Percentiles rank a stretch among this genome's conserved stretches.
These are phyloP conservation scores for Paramyrothecium sp. DNA, from an alignment of 2,329 filamentous ascomycete species.

Conservation along the genomic window DNA sequence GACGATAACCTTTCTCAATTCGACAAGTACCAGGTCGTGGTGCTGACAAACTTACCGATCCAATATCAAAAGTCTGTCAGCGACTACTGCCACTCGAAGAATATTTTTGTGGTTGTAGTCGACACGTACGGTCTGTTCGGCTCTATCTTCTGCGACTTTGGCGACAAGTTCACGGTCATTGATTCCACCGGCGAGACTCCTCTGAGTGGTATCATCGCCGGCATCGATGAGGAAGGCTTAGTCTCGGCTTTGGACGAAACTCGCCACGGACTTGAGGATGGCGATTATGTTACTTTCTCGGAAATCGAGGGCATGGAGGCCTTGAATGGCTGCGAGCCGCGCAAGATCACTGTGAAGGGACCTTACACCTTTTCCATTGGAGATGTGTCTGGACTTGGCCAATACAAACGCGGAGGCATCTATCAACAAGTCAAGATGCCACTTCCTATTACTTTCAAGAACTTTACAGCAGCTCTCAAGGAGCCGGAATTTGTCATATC, in stretches of 20 bases:
- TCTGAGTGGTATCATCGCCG: slow-evolving; percentile 83
- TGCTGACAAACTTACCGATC: slow-evolving; percentile 81
- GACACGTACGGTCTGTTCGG: slow-evolving; percentile 95
- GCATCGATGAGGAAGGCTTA: slow-evolving; percentile 83
- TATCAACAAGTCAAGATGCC: slow-evolving; percentile 99
- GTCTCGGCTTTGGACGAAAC: slow-evolving; percentile 95
- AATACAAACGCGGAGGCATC: slow-evolving; percentile 84
- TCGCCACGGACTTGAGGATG: slow-evolving; percentile 91
- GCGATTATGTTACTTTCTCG: slow-evolving; percentile 92
- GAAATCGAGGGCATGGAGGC: slow-evolving; percentile 91
- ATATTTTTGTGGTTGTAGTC: slow-evolving; percentile 83
- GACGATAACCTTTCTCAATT: slow-evolving; percentile 76
- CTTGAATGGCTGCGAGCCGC: slow-evolving; percentile 78
- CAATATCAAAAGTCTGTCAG: slow-evolving; percentile 79
- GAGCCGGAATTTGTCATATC: slow-evolving; percentile 88
- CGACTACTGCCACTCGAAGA: slow-evolving; percentile 92
- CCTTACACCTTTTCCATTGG: slow-evolving; percentile 98
- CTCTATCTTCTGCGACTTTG: slow-evolving; percentile 95
- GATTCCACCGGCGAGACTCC: slow-evolving; percentile 90
- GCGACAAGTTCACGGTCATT: slow-evolving; percentile 85
- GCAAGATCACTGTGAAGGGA: slow-evolving; percentile 90
- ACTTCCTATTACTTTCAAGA: slow-evolving; percentile 86
- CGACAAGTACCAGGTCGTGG: slow-evolving; percentile 89
- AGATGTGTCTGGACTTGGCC: slow-evolving; percentile 81
- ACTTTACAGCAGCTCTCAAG: slow-evolving; percentile 73